A percentile compares a stretch with the other conserved stretches of the same genome.
phyloP scores from a whole-genome alignment of 352 stramenopile species.

The Pythium brachiatum region DNA sequence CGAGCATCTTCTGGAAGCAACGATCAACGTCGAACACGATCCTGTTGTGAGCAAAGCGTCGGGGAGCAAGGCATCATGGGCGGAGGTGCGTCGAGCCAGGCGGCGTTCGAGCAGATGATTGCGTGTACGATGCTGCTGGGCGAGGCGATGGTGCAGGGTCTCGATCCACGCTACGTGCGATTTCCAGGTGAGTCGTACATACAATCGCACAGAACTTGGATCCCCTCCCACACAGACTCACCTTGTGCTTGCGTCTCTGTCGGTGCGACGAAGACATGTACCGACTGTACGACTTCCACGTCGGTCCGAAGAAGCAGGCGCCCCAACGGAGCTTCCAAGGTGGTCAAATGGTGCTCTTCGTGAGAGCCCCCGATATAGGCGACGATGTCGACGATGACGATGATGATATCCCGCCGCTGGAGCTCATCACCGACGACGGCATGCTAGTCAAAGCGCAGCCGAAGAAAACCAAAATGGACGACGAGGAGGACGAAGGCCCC shows the following conservation, averaged over 20 bases:
- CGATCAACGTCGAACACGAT: too few species aligned
- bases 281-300: conserved; percentile 77
- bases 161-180: conserved; percentile 74
- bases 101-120: conserved; percentile 80
- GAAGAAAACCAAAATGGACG: conserved; percentile 10
- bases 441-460: conserved; percentile 10
- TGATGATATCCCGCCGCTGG: conserved; percentile 22
- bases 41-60: too few species aligned
- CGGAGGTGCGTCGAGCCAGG: conserved; percentile 61
- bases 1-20: too few species aligned
- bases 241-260: too few species aligned
- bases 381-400: conserved; percentile 30
- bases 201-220: neutral
- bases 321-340: conserved; percentile 39
- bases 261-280: conserved; percentile 46
- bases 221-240: too few species aligned
- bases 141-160: conserved; percentile 75
- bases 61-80: conserved; percentile 40
- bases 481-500: conserved; percentile 21
- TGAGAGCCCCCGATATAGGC: conserved; percentile 39
- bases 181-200: conserved; percentile 48
- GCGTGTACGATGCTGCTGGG: conserved; percentile 83
- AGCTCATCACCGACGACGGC: conserved; percentile 15
- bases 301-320: conserved; percentile 64
- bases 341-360: conserved; percentile 64